Percentiles rank a stretch among this genome's conserved stretches.
Evolutionary conservation across 169 alveolate genomes (phyloP).

Genomic region (Cyclospora cayetanensis): DNA sequence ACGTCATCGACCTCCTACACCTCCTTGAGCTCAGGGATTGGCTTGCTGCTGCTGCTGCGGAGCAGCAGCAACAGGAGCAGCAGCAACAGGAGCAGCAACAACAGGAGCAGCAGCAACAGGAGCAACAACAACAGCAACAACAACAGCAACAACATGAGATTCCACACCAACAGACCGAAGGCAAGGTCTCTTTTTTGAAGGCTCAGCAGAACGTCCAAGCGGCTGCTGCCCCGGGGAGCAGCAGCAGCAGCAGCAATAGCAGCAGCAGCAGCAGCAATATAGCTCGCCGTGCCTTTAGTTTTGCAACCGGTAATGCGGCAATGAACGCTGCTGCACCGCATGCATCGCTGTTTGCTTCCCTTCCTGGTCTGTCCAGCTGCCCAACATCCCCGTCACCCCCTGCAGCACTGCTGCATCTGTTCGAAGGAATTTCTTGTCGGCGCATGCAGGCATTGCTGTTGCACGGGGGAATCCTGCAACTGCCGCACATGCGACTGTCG

Average conservation of each 20-base stretch:
- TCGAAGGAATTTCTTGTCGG: conserved; percentile 21
- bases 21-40: conserved; percentile 68
- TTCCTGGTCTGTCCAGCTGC: conserved; percentile 9
- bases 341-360: neutral
- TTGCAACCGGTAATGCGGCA: conserved; percentile 4
- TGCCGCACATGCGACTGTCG: conserved; percentile 26
- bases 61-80: conserved; percentile 57
- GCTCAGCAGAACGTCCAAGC: neutral
- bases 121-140: neutral
- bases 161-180: neutral
- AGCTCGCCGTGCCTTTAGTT: neutral
- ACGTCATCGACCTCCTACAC: conserved; percentile 78
- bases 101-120: conserved; percentile 6
- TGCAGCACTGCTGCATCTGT: conserved; percentile 16
- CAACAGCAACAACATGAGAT: neutral
- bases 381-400: conserved; percentile 24
- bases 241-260: neutral
- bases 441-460: conserved; percentile 32
- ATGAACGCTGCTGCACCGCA: conserved; percentile 29
- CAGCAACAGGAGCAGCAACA: conserved; percentile 25
- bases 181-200: neutral
- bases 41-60: neutral
- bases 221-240: conserved; percentile 4
- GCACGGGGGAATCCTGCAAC: conserved; percentile 36
- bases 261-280: neutral